Conservation (phyloP, 495 filamentous ascomycete species). For the Elasticomyces elasticus region DNA sequence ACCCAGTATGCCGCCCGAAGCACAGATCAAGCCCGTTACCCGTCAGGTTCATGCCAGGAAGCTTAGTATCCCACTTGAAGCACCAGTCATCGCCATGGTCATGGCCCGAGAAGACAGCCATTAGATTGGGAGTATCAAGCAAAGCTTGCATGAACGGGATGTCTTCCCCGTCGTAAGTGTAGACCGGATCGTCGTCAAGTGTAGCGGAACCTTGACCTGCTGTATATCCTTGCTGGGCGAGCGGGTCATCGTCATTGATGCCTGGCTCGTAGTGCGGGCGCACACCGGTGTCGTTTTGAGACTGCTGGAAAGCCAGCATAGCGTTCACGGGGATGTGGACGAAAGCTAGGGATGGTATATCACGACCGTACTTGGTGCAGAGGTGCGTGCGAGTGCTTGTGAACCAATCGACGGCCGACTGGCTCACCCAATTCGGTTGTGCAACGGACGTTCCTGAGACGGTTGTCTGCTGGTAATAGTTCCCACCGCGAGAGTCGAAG, state of each 20-base stretch:
- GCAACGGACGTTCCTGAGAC: conserved; percentile 29
- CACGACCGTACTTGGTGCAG: conserved; percentile 29
- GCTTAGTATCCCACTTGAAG: conserved; percentile 30
- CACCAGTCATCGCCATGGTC: conserved; percentile 66
- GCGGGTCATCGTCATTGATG: conserved; percentile 52
- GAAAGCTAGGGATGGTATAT: conserved; percentile 58
- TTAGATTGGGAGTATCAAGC: conserved; percentile 43
- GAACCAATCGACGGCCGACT: conserved; percentile 54
- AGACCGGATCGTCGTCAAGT: not conserved
- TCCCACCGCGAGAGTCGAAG: conserved; percentile 62
- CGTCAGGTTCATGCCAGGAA: conserved; percentile 27
- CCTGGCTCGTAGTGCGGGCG: conserved; percentile 44
- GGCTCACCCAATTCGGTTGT: conserved; percentile 35
- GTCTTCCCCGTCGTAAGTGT: conserved; percentile 44
- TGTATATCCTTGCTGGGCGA: conserved; percentile 42
- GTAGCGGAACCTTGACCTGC: conserved; percentile 8
- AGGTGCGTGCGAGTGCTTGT: conserved; percentile 37
- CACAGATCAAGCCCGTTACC: conserved; percentile 46
- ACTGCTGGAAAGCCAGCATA: conserved; percentile 36
- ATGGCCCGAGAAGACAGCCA: conserved; percentile 58
- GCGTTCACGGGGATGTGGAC: conserved; percentile 62
- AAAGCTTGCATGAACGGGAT: conserved; percentile 56
- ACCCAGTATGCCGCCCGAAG: conserved; percentile 61
- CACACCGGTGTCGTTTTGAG: conserved; percentile 25
- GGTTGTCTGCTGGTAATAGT: conserved; percentile 36